A percentile compares a stretch with the other conserved stretches of the same genome.
These are phyloP conservation scores for Phragmites australis DNA, from an alignment of 176 grass and related monocot species.

Conservation along the genomic window DNA sequence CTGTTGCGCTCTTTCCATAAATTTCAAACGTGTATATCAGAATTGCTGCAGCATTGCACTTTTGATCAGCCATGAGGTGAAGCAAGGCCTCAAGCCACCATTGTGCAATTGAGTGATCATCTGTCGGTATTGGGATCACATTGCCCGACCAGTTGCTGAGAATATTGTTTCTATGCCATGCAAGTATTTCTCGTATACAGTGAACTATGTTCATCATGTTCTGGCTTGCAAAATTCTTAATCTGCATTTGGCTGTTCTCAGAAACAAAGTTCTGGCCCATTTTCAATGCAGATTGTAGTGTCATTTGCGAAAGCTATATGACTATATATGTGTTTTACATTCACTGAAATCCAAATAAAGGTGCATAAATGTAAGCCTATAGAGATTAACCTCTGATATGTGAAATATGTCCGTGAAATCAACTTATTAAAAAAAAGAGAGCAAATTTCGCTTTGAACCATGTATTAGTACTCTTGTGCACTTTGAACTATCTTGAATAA, in stretches of 20 bases:
- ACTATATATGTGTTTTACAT: not conserved
- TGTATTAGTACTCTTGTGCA: too few species aligned
- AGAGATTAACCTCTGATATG: not conserved
- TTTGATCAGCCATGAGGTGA: too few species aligned
- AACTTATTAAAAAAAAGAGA: not conserved
- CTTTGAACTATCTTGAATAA: too few species aligned
- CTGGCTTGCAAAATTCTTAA: not conserved
- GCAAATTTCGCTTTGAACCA: too few species aligned
- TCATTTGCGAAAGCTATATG: not conserved
- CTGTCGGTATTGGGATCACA: too few species aligned
- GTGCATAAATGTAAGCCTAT: not conserved
- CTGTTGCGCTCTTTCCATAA: too few species aligned
- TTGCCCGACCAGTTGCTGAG: too few species aligned
- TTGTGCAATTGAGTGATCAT: too few species aligned
- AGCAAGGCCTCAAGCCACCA: too few species aligned
- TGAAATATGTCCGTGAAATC: not conserved
- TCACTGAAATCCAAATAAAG: not conserved
- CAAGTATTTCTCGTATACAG: not conserved
- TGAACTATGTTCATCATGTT: not conserved
- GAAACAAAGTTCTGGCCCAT: not conserved
- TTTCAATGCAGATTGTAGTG: not conserved
- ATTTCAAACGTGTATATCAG: too few species aligned
- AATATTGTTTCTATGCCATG: not conserved
- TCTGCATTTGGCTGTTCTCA: not conserved
- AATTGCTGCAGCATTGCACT: too few species aligned